Base-by-base conservation (phyloP, 768 basidiomycete genomes). In the Kwoniella shandongensis region DNA sequence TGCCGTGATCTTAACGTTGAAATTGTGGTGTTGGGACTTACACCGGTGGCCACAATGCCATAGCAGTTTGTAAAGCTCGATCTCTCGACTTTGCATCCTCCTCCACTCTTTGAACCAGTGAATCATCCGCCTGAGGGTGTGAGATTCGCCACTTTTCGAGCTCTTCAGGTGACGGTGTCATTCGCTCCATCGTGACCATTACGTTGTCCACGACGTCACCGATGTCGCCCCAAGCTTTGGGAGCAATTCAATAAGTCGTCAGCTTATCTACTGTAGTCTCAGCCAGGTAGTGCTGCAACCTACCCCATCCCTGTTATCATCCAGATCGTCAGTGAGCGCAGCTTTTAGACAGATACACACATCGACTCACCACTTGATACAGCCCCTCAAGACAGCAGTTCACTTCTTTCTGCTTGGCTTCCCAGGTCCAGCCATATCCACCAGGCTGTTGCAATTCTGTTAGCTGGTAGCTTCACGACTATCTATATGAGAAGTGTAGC, bases 351-450 rank as follows among this genome's bases (percentile, higher is more conserved):
- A 8, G 12, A 5, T 18, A 35, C 0, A 3, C 4, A 15, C 12
- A 35, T 6, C 3, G 22, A 62, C 67, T 65, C 22, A 69, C 67
- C 23, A 66, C 25, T 44, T 69, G 67, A 53, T 69, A 62, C 17
- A 69, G 27, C 3, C 59, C 65, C 8, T 69, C 65, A 6, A 66
- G 20, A 50, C 64, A 66, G 4, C 20, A 11, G 26, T 53, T 44
- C 3, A 69, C 50, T 26, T 62, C 56, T 17, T 48, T 26, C 46
- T 64, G 58, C 45, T 69, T 69, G 17, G 54, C 39, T 18, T 61
- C 57, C 67, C 67, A 69, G 7, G 67, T 66, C 67, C 67, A 69
- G 20, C 65, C 67, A n/a, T 22, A 30, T 5, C 67, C 67, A 12
- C 65, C 67, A 35, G 56, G 67, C 60, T 67, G 30, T 10, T 22